Evolutionary conservation across 306 rosid species (phyloP), one percentile per base, ranked within the genome.

Genomic region (Prunus campanulata): DNA sequence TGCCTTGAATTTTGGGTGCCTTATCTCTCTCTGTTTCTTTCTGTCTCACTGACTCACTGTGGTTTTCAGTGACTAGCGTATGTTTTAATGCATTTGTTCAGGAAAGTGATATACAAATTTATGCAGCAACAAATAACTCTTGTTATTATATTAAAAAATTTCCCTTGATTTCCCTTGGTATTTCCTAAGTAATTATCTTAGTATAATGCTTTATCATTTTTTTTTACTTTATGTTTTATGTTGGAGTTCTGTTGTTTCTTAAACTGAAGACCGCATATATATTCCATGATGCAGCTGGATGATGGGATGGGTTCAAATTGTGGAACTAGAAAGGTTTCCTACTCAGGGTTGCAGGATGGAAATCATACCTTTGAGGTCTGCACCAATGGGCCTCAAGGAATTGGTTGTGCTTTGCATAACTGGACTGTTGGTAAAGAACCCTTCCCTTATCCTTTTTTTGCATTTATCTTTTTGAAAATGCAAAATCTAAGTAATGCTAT

Each of bases 371-470:
- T 91, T 79, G 89, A 88, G 77, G 94, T 90, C 39, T 94, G 97
- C 86, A 67, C 81, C 80, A 87, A 89, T 62, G 81, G 79, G 51
- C 55, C 82, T 74, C 82, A 66, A 60, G 89, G 87, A 74, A 59
- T 79, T 81, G 87, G 79, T 70, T 94, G 97, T 86, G 87, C 90
- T 71, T 81, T 64, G 80, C 82, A 85, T 74, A 85, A 87, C 63
- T 94, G 98, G 98, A 91, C 90, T 77, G 79, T 94, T 75, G 98
- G 97, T 94, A 70, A 82, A 81, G 77, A 78, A 64, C 61, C 83
- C 70, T 66, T 80, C 79, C 87, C 70, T 72, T 44, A 61, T 69
- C 77, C 27, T 78, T 70, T 80, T 74, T 57, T 44, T 39, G 44
- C 80, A 59, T 19, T 46, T 29, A 8, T 60, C 30, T 19, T 32